Evolutionary conservation across 495 filamentous ascomycete genomes (phyloP), one percentile per base, ranked within the genome.

Genomic region (Daldinia decipiens): DNA sequence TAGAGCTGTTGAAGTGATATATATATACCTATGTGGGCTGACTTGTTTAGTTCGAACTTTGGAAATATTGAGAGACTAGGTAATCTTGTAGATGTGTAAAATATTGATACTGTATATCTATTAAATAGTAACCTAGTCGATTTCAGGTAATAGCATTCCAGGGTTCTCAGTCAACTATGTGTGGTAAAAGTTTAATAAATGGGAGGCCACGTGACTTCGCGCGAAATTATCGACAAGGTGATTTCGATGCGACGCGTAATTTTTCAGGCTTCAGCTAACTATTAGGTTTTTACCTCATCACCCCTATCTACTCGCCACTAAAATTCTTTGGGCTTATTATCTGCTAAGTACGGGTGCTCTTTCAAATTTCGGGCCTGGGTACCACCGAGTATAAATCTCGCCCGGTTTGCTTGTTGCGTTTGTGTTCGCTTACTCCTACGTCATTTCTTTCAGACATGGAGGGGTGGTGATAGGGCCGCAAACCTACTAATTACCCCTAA

Each of bases 201-300:
- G 57, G 27, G 26, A 53, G 27, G 27, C 29, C 74, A 76, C 71
- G 71, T 76, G 74, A 74, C 53, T 58, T 67, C 68, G 74, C 68
- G 74, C 68, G 74, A 34, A 39, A 62, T 47, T 65, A 55, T 67
- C 13, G 47, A 47, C 50, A 29, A 21, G 15, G 54, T 24, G 26
- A 27, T 27, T 27, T 53, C 15, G 15, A 15, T n/a, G 24, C 27
- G 50, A 53, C 50, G 50, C 27, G 27, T 58, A 19, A 40, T 26
- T 57, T 52, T 59, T 58, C 17, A 17, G 43, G 43, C 19, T 47
- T 24, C 43, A 47, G 8, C 5, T 47, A 47, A 40, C 2, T 17
- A 17, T 40, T 9, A 5, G 1, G 17, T 19, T 47, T 19, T 36
- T 36, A 36, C 2, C 7, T 21, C 2, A 11, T 47, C 43, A 21